Evolutionary conservation across 176 grass and related monocot species (phyloP), one percentile per base, ranked within the genome.

Genomic region (Tillandsia fasciculata): DNA sequence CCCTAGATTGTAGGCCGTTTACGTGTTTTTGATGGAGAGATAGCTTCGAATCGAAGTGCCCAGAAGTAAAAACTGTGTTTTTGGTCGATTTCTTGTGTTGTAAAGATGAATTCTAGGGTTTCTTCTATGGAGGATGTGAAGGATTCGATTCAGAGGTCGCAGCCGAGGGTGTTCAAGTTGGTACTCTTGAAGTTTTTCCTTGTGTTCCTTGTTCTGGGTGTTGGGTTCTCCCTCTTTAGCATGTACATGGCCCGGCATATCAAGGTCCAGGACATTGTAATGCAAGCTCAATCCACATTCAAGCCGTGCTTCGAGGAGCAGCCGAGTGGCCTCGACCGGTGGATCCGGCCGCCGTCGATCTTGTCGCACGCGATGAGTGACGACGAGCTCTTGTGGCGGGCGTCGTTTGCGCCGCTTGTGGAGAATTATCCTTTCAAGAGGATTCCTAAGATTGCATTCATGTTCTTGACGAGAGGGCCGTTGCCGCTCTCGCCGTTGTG

Each of bases 401-500:
- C 94, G 14, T 99, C 94, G 12, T 88, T 87, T 66, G 77, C 72
- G 65, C 89, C 94, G 42, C 70, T 53, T 26, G 69, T 90, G 29
- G 82, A 70, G 20, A 66, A 52, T 14, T 99, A 88, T 75, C 94
- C 89, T 73, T 99, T 88, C 49, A 42, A n/a, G 23, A 88, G 94
- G 69, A 70, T 79, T 70, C 89, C 84, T 53, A 99, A 88, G 65
- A 53, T 93, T 27, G 94, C 94, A 15, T 99, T 99, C 69, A 93
- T 99, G 94, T 99, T 99, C 74, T 86, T 99, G 77, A 99, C 84
- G 70, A 83, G 84, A 28, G 94, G 94, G 53, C 84, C 89, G 18
- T 70, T 99, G 2, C 94, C 90, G 58, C 79, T 99, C 1, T 82
- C 87, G 20, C 94, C 87, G 22, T 78, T 99, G 17, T 99, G 89